Percentiles rank a stretch among this genome's conserved stretches.
phyloP scores from a whole-genome alignment of 1,139 yeast genomes.

The Blastobotrys apis region DNA sequence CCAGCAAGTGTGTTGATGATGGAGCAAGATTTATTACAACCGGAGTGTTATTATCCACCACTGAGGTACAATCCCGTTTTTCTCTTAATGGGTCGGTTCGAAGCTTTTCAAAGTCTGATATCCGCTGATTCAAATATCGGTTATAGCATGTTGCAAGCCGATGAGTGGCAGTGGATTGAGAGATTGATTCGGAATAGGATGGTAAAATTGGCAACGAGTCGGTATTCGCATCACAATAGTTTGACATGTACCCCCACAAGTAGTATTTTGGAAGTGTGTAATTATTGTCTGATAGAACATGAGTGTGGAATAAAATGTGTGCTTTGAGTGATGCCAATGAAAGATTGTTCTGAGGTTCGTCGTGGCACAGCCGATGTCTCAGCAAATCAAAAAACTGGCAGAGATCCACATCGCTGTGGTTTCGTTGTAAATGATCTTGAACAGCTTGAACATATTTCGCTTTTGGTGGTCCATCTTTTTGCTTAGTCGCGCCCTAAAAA shows the following conservation, averaged over 20 bases:
- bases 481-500: constrained; percentile 23
- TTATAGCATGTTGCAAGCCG: constrained; percentile 24
- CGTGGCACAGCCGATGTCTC: constrained; percentile 16
- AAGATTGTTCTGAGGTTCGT: constrained; percentile 3
- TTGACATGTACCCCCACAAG: constrained; percentile 13
- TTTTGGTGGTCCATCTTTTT: constrained; percentile 22
- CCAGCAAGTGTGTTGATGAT: constrained; percentile 21
- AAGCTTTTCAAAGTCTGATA: constrained; percentile 21
- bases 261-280: constrained; percentile 13
- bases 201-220: constrained; percentile 15
- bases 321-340: constrained; percentile 21
- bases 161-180: constrained; percentile 9
- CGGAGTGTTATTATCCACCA: constrained; percentile 18
- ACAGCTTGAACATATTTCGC: constrained; percentile 22
- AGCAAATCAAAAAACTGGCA: constrained; percentile 17
- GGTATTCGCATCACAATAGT: constrained; percentile 5
- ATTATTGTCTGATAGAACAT: constrained; percentile 22
- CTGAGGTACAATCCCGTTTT: constrained; percentile 19
- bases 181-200: no score
- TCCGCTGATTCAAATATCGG: constrained; percentile 25
- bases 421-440: constrained; percentile 16
- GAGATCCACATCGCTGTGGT: constrained; percentile 15
- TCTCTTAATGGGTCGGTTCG: constrained; percentile 26
- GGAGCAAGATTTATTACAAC: constrained; percentile 16
- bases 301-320: constrained; percentile 25